Percentiles rank a stretch among this genome's conserved stretches.
Evolutionary conservation across 148 eudicot genomes (phyloP).

Genomic region (Chenopodium quinoa): DNA sequence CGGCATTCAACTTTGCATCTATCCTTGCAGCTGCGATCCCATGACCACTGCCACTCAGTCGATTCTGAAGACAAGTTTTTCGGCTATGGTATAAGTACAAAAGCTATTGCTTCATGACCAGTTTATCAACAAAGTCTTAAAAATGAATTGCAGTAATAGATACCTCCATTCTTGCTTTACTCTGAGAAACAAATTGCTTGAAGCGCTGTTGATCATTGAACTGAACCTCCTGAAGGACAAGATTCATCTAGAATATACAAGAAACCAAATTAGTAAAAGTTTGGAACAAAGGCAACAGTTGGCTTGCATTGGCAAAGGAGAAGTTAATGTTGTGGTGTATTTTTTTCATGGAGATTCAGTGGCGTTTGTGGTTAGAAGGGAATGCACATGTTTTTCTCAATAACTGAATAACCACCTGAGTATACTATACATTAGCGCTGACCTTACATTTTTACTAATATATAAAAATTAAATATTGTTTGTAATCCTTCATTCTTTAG

Average conservation of each 20-base stretch:
- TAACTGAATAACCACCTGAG: too few species aligned
- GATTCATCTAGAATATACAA: conserved; percentile 1
- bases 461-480: too few species aligned
- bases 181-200: conserved; percentile 97
- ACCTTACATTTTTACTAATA: too few species aligned
- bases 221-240: conserved; percentile 57
- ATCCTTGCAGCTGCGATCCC: conserved; percentile 95
- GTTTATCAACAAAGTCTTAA: background rate
- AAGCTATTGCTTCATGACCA: conserved; percentile 6
- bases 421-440: too few species aligned
- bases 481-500: too few species aligned
- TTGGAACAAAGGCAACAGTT: background rate
- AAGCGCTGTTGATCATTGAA: conserved; percentile 92
- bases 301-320: background rate
- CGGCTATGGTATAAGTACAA: background rate
- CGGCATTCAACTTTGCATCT: conserved; percentile 88
- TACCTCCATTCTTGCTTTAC: conserved; percentile 99
- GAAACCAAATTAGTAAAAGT: background rate
- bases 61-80: conserved; percentile 45
- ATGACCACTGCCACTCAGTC: conserved; percentile 97
- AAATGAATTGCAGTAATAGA: conserved; percentile 17
- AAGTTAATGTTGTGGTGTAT: background rate
- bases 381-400: background rate
- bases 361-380: background rate
- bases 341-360: background rate